Evolutionary conservation across 2,329 filamentous ascomycete genomes (phyloP).

Genomic region (Scorias spongiosa): DNA sequence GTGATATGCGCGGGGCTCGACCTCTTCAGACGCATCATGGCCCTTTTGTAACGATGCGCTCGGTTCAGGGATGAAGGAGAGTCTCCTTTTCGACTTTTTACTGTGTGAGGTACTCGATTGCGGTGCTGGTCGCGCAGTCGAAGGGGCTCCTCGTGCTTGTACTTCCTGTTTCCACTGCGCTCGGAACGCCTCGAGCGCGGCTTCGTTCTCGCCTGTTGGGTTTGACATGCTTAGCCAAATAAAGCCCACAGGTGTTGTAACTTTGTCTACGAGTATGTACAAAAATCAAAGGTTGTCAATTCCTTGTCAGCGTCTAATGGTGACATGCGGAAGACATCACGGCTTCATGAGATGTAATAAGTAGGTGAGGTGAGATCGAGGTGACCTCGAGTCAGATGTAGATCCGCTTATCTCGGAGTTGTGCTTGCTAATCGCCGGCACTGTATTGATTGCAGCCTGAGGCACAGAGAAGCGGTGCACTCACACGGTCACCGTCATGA

Average conservation of each 20-base stretch:
- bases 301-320: background rate
- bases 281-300: background rate
- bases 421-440: no score
- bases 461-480: no score
- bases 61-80: slow-evolving; percentile 2
- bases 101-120: background rate
- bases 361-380: no score
- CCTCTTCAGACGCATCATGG: slow-evolving; percentile 22
- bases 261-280: slow-evolving; percentile 49
- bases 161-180: slow-evolving; percentile 78
- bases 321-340: no score
- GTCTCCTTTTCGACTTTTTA: slow-evolving; percentile 1
- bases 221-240: no score
- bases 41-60: slow-evolving; percentile 10
- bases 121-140: slow-evolving; percentile 1
- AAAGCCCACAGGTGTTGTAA: slow-evolving; percentile 64
- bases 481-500: no score
- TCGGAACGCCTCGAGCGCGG: slow-evolving; percentile 75
- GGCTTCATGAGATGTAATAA: no score
- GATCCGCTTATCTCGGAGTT: no score
- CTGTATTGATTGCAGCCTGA: no score
- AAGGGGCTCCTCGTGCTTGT: slow-evolving; percentile 30
- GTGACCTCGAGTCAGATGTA: no score
- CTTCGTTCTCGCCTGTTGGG: slow-evolving; percentile 33
- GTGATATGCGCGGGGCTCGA: slow-evolving; percentile 27